phyloP scores from a whole-genome alignment of 2,329 filamentous ascomycete genomes.

The Cladophialophora yegresii region DNA sequence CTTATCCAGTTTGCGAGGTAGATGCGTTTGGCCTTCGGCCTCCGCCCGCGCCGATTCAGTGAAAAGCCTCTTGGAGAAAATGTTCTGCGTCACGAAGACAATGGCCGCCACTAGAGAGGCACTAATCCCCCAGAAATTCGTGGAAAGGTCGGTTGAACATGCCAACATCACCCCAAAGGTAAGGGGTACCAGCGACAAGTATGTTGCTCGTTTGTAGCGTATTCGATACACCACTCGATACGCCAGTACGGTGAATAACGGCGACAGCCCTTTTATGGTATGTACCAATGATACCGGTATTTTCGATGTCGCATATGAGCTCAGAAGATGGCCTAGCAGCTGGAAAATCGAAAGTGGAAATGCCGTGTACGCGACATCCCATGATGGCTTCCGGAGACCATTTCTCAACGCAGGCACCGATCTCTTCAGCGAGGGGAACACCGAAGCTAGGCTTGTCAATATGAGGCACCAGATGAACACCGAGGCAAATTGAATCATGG shows the following conservation, averaged over 20 bases:
- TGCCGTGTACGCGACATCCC: constrained; percentile 80
- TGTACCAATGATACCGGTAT: constrained; percentile 97
- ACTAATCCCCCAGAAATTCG: constrained; percentile 84
- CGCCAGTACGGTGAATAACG: constrained; percentile 89
- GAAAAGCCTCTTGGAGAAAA: constrained; percentile 96
- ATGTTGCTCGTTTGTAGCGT: constrained; percentile 81
- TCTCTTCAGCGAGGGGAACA: constrained; percentile 70
- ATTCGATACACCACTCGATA: constrained; percentile 90
- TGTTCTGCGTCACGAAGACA: constrained; percentile 97
- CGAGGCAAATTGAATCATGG: constrained; percentile 88
- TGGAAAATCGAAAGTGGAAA: constrained; percentile 92
- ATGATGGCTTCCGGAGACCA: constrained; percentile 77
- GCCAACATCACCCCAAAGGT: constrained; percentile 95
- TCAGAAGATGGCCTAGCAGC: constrained; percentile 88
- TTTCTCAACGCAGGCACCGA: constrained; percentile 77
- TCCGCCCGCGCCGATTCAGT: constrained; percentile 89
- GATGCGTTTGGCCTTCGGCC: constrained; percentile 64
- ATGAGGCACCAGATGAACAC: constrained; percentile 85
- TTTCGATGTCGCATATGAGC: constrained; percentile 87
- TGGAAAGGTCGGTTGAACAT: constrained; percentile 87
- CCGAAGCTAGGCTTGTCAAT: constrained; percentile 71
- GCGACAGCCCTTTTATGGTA: constrained; percentile 96
- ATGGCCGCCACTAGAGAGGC: constrained; percentile 88
- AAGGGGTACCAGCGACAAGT: constrained; percentile 83
- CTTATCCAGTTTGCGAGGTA: constrained; percentile 85